Evolutionary conservation across 2,329 filamentous ascomycete genomes (phyloP), one percentile per base, ranked within the genome.

Genomic region (Beauveria scarabaeidicola): DNA sequence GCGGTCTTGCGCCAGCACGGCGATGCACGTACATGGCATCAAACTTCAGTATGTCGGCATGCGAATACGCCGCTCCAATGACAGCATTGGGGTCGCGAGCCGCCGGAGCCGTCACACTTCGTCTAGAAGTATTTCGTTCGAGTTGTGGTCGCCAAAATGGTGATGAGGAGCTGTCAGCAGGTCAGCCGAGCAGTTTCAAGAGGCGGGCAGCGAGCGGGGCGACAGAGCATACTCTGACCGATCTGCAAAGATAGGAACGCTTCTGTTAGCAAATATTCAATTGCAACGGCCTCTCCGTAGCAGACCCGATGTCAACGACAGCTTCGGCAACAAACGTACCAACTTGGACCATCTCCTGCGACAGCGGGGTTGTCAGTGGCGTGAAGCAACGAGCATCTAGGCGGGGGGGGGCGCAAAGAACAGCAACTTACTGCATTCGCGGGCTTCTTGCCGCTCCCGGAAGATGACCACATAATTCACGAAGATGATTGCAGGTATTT

Each of bases 281-380:
- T n/a, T 15, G 50, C 0, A 3, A 41, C 11, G 9, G 15, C 13
- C 23, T 38, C 3, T 27, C 5, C 3, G 21, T n/a, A 46, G 23
- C 17, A 36, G 23, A 21, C n/a, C 2, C 4, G 32, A 25, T 11
- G 43, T 38, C 36, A 51, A n/a, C 46, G 41, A 19, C 9, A 52
- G 27, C 13, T 50, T 48, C 23, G 51, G 19, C 44, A 13, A 51
- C 21, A 47, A 59, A 80, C 81, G 69, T 87, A 97, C 94, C 93
- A 80, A 99, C 92, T 88, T 99, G 93, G 68, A 97, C 90, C 94
- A 99, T 99, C 82, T 99, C 94, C 91, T 97, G 79, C 71, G 77
- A 68, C 73, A 67, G 72, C 69, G 68, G 70, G 71, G 71, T 66
- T 66, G 70, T 74, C 66, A 75, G 70, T 66, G 68, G 64, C 64